phyloP scores from a whole-genome alignment of 2,329 filamentous ascomycete species.

The Ustilaginoidea virens region DNA sequence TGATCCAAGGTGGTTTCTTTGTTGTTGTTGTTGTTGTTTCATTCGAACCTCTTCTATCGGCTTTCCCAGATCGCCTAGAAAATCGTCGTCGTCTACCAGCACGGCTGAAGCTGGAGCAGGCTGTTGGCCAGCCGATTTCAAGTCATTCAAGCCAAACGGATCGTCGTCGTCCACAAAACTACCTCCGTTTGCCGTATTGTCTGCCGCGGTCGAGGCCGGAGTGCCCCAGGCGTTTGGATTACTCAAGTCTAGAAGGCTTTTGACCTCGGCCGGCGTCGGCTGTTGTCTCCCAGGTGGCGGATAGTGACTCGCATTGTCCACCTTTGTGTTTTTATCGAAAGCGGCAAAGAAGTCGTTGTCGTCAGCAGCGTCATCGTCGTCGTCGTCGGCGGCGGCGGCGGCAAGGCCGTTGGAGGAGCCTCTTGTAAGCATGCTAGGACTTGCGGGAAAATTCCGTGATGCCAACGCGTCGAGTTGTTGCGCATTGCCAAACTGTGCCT shows the following conservation, averaged over 20 bases:
- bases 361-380: conserved; percentile 30
- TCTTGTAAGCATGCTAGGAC: conserved; percentile 13
- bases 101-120: conserved; percentile 12
- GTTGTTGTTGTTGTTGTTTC: conserved; percentile 4
- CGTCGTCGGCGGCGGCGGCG: conserved; percentile 9
- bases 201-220: conserved; percentile 8
- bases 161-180: conserved; percentile 62
- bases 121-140: conserved; percentile 27
- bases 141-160: conserved; percentile 64
- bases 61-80: conserved; percentile 47
- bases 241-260: conserved; percentile 31
- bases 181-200: conserved; percentile 8
- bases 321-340: conserved; percentile 49
- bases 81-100: conserved; percentile 43
- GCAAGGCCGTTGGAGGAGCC: conserved; percentile 4
- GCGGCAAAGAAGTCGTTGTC: conserved; percentile 51
- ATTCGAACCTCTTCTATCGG: conserved; percentile 47
- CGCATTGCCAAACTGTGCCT: conserved; percentile 62
- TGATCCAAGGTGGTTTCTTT: conserved; percentile 16
- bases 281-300: conserved; percentile 34
- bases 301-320: conserved; percentile 51
- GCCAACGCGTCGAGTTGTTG: conserved; percentile 66
- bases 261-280: conserved; percentile 27
- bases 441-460: conserved; percentile 29
- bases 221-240: conserved; percentile 37